Base-by-base conservation (phyloP, 345 rosid genomes). In the Pseudoturritis turrita region DNA sequence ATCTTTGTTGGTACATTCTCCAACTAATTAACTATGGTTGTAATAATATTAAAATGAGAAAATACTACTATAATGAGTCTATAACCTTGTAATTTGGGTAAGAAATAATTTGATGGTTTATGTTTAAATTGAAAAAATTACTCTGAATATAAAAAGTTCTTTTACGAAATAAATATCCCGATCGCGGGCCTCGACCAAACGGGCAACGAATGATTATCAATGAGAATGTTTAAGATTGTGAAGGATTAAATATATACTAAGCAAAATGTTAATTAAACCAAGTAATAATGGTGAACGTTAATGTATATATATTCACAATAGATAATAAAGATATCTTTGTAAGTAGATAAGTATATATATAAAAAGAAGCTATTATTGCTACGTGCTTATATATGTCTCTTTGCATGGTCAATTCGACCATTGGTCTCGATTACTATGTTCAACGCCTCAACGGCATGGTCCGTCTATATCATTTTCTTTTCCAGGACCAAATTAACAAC, bases 401-500 rank as follows among this genome's bases (percentile, higher is more conserved):
- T 68, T 68, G 74, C 56, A 46, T 68, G 23, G 58, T 68, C 70
- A 75, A 54, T 26, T 61, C 47, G 56, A 75, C 70, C n/a, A 61
- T 59, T 21, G 51, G 51, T 68, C 70, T 75, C 45, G 65, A 75
- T 75, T 41, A 45, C 65, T 68, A 68, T 75, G 65, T 68, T 68
- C 74, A 63, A 75, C 37, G 21, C 65, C 70, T 68, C 74, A 63
- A 75, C 37, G 21, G 70, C 70, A 69, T 75, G 74, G 65, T 69
- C 60, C 44, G 65, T 19, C 28, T 39, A 35, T 52, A 68, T 75
- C 74, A 75, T 75, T 51, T 37, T 35, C 50, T 57, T 37, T 31
- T 40, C 7, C 36, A 52, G 44, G 35, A 45, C 56, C 29, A 68
- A 36, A 43, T n/a, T n/a, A 29, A 33, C 56, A 53, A 45, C 47